These are phyloP conservation scores for Oenanthe sinensis DNA, from an alignment of 129 eudicot genomes.

Conservation along the genomic window DNA sequence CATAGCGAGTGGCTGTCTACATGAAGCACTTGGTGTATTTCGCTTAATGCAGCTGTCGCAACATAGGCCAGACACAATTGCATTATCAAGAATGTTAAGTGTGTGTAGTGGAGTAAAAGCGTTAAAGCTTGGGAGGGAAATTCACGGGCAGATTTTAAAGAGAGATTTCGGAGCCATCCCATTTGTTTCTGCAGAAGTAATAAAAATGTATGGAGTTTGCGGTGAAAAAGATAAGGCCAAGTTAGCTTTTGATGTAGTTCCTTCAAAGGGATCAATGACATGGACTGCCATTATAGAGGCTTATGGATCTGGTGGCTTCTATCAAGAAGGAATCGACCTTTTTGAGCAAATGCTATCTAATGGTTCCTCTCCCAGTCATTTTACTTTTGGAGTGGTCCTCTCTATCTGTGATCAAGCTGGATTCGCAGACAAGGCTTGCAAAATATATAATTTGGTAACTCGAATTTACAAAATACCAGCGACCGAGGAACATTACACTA, in stretches of 20 bases:
- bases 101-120: constrained; percentile 42
- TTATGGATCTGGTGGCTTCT: constrained; percentile 36
- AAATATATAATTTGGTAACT: constrained; percentile 44
- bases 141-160: constrained; percentile 71
- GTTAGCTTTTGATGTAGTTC: constrained; percentile 39
- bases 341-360: constrained; percentile 45
- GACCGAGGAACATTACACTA: constrained; percentile 43
- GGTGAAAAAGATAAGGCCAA: constrained; percentile 43
- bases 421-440: constrained; percentile 63
- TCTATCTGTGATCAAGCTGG: constrained; percentile 59
- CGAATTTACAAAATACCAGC: constrained; percentile 36
- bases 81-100: constrained; percentile 44
- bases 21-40: constrained; percentile 60
- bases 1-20: constrained; percentile 25
- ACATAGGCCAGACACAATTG: constrained; percentile 66
- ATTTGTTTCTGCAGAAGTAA: constrained; percentile 55
- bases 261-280: constrained; percentile 53
- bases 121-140: constrained; percentile 69
- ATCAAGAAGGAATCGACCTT: constrained; percentile 39
- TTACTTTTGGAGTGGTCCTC: constrained; percentile 48
- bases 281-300: constrained; percentile 82
- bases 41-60: constrained; percentile 59
- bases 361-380: constrained; percentile 50
- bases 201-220: constrained; percentile 62
- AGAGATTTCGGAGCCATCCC: constrained; percentile 44